Base-by-base conservation (phyloP, 2,329 filamentous ascomycete genomes). In the Ceratocystis alfenasii region DNA sequence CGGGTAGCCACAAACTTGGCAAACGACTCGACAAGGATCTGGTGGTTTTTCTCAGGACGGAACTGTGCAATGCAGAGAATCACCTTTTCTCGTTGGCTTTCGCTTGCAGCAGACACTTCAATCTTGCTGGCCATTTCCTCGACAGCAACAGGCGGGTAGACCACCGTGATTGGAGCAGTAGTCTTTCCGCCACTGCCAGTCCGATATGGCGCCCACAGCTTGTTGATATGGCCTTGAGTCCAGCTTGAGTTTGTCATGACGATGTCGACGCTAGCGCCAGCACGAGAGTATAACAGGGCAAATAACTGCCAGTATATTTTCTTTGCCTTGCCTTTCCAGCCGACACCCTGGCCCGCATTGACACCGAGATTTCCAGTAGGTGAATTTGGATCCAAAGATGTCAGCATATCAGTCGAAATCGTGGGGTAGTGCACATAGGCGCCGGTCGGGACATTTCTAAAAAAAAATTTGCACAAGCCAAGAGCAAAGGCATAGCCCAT, bases 351-450 rank as follows among this genome's bases (percentile, higher is more conserved):
- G 41, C 93, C 92, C 3, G 92, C 89, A 73, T 97, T 94, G 66
- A 95, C 80, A 2, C 93, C 88, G 75, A 83, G 87, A 65, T 74
- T 74, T 15, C 86, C 88, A 61, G 79, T 82, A 44, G 76, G 69
- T 1, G 80, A 82, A 7, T 74, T 74, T 7, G 88, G 84, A 70
- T 91, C 84, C 3, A 96, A 83, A 20, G 89, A 93, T 25, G 85
- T 82, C 3, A 99, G 83, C 94, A 99, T 99, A 72, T 99, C 94
- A 63, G 91, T 99, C 2, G 92, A 96, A 65, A 99, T 99, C 66
- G 93, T 97, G 0, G 94, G 94, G 74, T 97, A 99, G 77, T 99
- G 94, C 0, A 97, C 92, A 73, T 99, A 99, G 64, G 94, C 92
- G 59, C 84, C 91, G 0, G 91, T 96, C 0, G 93, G 89, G 1